Conservation (phyloP, 129 eudicot species). For the Escallonia herrerae region DNA sequence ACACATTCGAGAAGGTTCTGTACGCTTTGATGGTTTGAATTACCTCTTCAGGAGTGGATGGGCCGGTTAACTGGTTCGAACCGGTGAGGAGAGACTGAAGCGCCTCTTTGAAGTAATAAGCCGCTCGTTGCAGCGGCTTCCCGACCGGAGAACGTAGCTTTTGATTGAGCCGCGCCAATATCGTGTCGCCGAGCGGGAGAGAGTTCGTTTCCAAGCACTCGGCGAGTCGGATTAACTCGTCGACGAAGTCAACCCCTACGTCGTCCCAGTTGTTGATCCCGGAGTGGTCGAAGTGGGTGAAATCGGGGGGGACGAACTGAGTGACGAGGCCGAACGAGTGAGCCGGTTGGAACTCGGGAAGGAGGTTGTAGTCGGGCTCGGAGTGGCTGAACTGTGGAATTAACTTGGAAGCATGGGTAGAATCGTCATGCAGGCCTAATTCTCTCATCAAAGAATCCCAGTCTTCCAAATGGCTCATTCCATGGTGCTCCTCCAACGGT, state of each 20-base stretch:
- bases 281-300: constrained; percentile 22
- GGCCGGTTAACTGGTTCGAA: constrained; percentile 41
- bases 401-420: constrained; percentile 23
- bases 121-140: constrained; percentile 84
- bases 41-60: constrained; percentile 39
- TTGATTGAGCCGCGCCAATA: constrained; percentile 81
- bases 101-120: constrained; percentile 92
- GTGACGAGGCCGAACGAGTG: constrained; percentile 32
- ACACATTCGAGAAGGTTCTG: constrained; percentile 67
- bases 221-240: constrained; percentile 70
- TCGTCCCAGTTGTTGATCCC: not conserved
- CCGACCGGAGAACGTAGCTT: constrained; percentile 59
- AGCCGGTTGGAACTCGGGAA: constrained; percentile 45
- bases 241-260: constrained; percentile 55
- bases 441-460: constrained; percentile 91
- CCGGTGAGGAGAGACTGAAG: constrained; percentile 69
- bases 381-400: constrained; percentile 12
- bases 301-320: constrained; percentile 25
- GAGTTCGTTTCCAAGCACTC: constrained; percentile 87
- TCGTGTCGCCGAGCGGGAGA: constrained; percentile 58
- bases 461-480: constrained; percentile 60
- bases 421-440: constrained; percentile 83
- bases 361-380: constrained; percentile 24
- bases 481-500: constrained; percentile 35
- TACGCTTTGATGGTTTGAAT: constrained; percentile 77